Percentiles rank a stretch among this genome's conserved stretches.
phyloP scores from a whole-genome alignment of 805 yeast genomes.

The Yarrowia porcina region DNA sequence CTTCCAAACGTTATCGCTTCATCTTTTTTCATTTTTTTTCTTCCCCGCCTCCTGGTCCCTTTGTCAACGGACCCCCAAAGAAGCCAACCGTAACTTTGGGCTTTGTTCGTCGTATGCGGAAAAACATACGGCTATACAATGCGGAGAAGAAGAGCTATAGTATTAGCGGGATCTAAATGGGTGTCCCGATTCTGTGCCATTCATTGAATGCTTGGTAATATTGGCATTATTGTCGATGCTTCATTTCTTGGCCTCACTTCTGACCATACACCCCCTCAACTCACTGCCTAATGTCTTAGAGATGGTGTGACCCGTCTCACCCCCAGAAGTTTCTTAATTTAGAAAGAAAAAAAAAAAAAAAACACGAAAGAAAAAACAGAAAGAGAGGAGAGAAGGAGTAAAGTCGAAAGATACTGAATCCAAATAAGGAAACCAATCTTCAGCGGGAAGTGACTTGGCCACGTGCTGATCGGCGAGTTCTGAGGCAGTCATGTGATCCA shows the following conservation, averaged over 20 bases:
- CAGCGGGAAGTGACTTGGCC: background rate
- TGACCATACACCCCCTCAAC: no score
- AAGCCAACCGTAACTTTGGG: conserved; percentile 2
- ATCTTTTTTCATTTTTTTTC: background rate
- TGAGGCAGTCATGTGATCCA: background rate
- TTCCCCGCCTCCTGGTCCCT: conserved; percentile 19
- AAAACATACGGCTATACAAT: conserved; percentile 11
- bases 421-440: background rate
- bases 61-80: conserved; percentile 9
- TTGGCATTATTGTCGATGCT: no score
- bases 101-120: background rate
- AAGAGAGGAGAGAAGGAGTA: background rate
- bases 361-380: no score
- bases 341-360: background rate
- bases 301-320: background rate
- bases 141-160: background rate
- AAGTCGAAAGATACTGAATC: background rate
- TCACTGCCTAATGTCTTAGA: background rate
- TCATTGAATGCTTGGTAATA: no score
- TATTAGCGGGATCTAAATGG: background rate
- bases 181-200: no score
- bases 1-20: background rate
- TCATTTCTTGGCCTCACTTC: no score
- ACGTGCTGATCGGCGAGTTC: background rate
- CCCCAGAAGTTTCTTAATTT: background rate